Evolutionary conservation across 345 rosid genomes (phyloP), one percentile per base, ranked within the genome.

Genomic region (Eucalyptus polyanthemos): DNA sequence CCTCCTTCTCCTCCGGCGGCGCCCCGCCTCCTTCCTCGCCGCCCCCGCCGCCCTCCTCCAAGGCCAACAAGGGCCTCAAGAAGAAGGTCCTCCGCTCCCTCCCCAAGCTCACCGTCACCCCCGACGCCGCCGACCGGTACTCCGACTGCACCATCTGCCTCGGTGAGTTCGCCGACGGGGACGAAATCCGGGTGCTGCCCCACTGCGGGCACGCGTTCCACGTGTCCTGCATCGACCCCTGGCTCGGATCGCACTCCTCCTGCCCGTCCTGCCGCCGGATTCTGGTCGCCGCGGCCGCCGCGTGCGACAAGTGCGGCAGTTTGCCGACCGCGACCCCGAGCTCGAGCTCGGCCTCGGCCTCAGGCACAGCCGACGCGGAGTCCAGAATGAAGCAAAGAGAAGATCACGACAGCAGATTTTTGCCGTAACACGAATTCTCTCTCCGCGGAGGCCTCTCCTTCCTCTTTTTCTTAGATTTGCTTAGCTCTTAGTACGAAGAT

Each of bases 131-230:
- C 6, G 80, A 90, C 58, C 93, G 90, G 50, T 60, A 93, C 93
- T 88, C 96, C 60, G 99, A 97, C 69, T 98, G 99, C 88, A 95
- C 97, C 16, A 95, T 97, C 86, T 98, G 99, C 92, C 80, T 96
- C 37, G 80, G 93, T 86, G 99, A 98, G 60, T 98, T 96, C 89
- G 81, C 88, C 62, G 86, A 91, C 56, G 99, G 99, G 1, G 99
- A 98, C 11, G 99, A 97, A 91, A 92, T 97, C 80, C 93, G 99
- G 11, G 93, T 95, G 86, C 92, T 97, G 87, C 99, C 99, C 22
- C 97, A 97, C 94, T 97, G 99, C 87, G 96, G 95, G 4, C 99
- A 98, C 69, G 97, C 95, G 15, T 98, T 98, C 93, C 99, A 98
- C 91, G 95, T 96, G 54, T 88, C 89, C 49, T 98, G 99, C 90